Conservation (phyloP, 208 protist genomes). For the Strigomonas oncopelti region DNA sequence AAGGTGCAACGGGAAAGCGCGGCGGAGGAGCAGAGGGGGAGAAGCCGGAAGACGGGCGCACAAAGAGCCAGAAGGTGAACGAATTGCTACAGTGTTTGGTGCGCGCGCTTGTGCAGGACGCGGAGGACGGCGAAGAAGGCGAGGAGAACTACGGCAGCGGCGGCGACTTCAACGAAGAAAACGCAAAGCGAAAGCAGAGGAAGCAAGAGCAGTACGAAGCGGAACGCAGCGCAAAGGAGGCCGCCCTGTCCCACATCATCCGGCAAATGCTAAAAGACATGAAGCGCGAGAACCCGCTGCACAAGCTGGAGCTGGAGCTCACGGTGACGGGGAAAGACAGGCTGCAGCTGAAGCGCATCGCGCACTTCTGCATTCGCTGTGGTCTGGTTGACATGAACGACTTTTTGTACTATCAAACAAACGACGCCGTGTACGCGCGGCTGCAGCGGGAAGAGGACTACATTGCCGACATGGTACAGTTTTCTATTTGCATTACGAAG, state of each 20-base stretch:
- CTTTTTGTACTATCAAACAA: constrained; percentile 10
- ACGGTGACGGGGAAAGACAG: constrained; percentile 45
- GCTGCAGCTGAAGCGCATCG: constrained; percentile 55
- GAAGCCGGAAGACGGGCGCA: neutral
- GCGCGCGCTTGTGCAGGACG: neutral
- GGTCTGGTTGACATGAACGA: constrained; percentile 35
- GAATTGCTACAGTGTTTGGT: neutral
- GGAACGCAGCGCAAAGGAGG: neutral
- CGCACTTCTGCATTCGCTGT: constrained; percentile 54
- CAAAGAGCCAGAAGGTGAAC: neutral
- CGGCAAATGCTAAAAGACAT: constrained; percentile 37
- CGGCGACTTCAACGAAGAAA: neutral
- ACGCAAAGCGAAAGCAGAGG: too few relatives aligned
- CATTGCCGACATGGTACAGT: constrained; percentile 23
- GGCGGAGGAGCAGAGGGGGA: too few relatives aligned
- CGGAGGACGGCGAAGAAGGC: neutral
- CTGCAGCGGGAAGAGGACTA: neutral
- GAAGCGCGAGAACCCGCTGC: constrained; percentile 12
- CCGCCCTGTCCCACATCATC: constrained; percentile 20
- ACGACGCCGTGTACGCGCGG: neutral
- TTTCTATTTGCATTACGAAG: constrained; percentile 51
- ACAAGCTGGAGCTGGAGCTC: constrained; percentile 68
- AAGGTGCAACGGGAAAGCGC: too few relatives aligned
- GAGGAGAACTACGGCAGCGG: neutral
- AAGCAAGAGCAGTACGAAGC: neutral